Evolutionary conservation across 2,329 filamentous ascomycete genomes (phyloP).

Genomic region (Bipolaris victoriae): DNA sequence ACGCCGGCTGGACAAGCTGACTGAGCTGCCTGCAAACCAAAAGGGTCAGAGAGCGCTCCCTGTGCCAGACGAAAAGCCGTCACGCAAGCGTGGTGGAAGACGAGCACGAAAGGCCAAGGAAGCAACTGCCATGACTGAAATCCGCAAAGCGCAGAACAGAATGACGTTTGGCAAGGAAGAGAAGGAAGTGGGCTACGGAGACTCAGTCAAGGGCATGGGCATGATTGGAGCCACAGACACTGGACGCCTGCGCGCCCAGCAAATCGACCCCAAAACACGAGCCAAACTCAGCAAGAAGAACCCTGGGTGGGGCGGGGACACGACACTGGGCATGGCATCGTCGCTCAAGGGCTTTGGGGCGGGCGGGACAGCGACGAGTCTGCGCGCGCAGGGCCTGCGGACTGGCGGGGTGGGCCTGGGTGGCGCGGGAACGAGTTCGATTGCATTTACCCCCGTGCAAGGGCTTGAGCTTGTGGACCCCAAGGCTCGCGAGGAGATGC

Average conservation of each 20-base stretch:
- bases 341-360: constrained; percentile 81
- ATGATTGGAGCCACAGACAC: constrained; percentile 93
- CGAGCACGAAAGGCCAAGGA: constrained; percentile 94
- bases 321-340: constrained; percentile 60
- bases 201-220: constrained; percentile 84
- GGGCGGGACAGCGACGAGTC: constrained; percentile 67
- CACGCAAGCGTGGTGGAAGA: constrained; percentile 87
- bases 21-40: constrained; percentile 88
- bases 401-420: constrained; percentile 78
- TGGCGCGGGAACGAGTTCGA: constrained; percentile 75
- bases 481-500: constrained; percentile 85
- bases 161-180: constrained; percentile 97
- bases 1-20: constrained; percentile 88
- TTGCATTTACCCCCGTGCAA: constrained; percentile 94
- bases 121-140: constrained; percentile 93
- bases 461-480: constrained; percentile 95
- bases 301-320: constrained; percentile 86
- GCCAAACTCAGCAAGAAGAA: constrained; percentile 95
- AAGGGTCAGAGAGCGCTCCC: constrained; percentile 79
- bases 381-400: constrained; percentile 79
- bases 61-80: constrained; percentile 92
- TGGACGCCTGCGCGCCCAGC: constrained; percentile 83
- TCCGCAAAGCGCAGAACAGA: constrained; percentile 94
- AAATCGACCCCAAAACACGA: constrained; percentile 90
- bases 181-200: constrained; percentile 89